Conservation (phyloP, 768 basidiomycete genomes). For the Symmetrospora coprosmae region DNA sequence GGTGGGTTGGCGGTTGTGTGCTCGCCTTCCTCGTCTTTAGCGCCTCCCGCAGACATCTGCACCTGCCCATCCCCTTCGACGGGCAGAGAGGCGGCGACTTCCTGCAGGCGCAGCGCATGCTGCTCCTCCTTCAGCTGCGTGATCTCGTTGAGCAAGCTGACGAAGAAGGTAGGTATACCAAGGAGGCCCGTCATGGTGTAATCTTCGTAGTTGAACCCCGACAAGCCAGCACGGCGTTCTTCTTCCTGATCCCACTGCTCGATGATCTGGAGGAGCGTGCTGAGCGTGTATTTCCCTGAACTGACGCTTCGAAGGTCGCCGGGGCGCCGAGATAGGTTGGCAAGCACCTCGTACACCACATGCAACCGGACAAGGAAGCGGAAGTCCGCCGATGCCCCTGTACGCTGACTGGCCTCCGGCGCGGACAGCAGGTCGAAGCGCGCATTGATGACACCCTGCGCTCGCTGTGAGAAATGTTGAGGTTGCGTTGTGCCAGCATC, state of each 20-base stretch:
- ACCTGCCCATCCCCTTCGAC: too few relatives aligned
- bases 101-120: not conserved
- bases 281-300: slow-evolving; percentile 4
- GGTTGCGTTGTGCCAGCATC: slow-evolving; percentile 10
- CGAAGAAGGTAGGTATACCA: slow-evolving; percentile 14
- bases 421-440: not conserved
- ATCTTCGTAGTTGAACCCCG: slow-evolving; percentile 3
- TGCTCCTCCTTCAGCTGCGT: slow-evolving; percentile 15
- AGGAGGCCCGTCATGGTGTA: slow-evolving; percentile 9
- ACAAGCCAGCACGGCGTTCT: slow-evolving; percentile 4
- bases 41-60: too few relatives aligned
- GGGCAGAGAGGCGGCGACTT: too few relatives aligned
- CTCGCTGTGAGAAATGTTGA: slow-evolving; percentile 8
- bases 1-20: too few relatives aligned
- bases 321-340: not conserved
- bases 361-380: slow-evolving; percentile 12
- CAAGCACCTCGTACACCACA: slow-evolving; percentile 19
- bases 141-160: slow-evolving; percentile 12
- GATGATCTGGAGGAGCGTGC: not conserved
- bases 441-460: slow-evolving; percentile 17
- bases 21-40: too few relatives aligned
- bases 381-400: not conserved
- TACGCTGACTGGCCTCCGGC: not conserved
- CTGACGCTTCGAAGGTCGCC: slow-evolving; percentile 10
- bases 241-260: slow-evolving; percentile 9